These are phyloP conservation scores for Diaporthe vexans DNA, from an alignment of 2,329 filamentous ascomycete genomes.

Conservation along the genomic window DNA sequence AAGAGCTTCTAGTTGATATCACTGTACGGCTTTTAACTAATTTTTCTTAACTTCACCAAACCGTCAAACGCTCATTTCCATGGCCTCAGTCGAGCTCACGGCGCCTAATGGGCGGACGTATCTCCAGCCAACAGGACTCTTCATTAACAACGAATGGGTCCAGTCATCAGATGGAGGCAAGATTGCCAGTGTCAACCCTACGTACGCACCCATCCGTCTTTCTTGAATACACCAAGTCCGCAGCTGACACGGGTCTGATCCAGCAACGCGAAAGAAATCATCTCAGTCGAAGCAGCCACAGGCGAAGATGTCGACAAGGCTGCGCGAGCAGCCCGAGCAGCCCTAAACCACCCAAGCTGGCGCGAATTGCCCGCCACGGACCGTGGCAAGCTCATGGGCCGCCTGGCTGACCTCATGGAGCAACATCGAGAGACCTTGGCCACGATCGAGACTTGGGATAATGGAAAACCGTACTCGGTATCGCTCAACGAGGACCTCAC, in stretches of 20 bases:
- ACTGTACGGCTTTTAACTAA: too few relatives aligned
- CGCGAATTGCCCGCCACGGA: slow-evolving; percentile 75
- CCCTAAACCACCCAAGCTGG: slow-evolving; percentile 78
- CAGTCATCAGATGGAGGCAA: slow-evolving; percentile 74
- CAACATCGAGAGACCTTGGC: slow-evolving; percentile 67
- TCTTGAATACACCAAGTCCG: neutral
- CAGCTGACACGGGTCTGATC: neutral
- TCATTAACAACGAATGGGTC: slow-evolving; percentile 87
- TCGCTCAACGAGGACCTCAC: slow-evolving; percentile 74
- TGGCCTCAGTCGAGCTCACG: slow-evolving; percentile 58
- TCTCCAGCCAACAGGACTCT: slow-evolving; percentile 80
- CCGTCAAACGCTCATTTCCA: neutral
- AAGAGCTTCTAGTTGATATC: too few relatives aligned
- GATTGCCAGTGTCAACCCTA: slow-evolving; percentile 77
- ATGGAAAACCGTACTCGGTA: slow-evolving; percentile 76
- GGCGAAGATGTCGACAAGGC: slow-evolving; percentile 77
- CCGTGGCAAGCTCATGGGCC: slow-evolving; percentile 77
- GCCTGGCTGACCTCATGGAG: slow-evolving; percentile 79
- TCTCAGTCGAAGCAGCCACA: slow-evolving; percentile 77
- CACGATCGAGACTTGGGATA: slow-evolving; percentile 80
- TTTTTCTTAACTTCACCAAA: too few relatives aligned
- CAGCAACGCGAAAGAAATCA: slow-evolving; percentile 75
- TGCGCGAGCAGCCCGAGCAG: slow-evolving; percentile 77
- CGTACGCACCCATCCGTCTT: slow-evolving; percentile 58
- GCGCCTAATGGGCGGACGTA: slow-evolving; percentile 83